Conservation (phyloP, 345 rosid species). For the Corymbia maculata region DNA sequence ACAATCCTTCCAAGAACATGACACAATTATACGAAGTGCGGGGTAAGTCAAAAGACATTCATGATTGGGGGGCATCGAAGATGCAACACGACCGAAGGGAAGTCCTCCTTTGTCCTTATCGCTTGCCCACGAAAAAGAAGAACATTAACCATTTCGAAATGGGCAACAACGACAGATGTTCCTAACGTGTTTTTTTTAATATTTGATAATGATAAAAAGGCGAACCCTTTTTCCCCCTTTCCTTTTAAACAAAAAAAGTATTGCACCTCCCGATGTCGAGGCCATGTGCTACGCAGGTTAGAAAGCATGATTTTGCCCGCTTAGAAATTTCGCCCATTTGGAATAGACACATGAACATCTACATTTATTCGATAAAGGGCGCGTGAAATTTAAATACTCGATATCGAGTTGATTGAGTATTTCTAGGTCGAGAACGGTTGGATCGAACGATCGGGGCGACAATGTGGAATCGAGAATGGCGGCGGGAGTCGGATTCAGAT, state of each 20-base stretch:
- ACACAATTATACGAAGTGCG: neutral
- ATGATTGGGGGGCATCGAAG: neutral
- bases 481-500: neutral
- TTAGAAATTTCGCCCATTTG: neutral
- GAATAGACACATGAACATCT: neutral
- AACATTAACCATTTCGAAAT: neutral
- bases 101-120: neutral
- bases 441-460: neutral
- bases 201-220: neutral
- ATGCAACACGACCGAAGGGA: neutral
- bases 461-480: neutral
- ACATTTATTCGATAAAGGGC: neutral
- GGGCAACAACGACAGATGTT: neutral
- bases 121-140: no score
- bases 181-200: neutral
- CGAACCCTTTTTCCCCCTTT: no score
- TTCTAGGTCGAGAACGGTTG: neutral
- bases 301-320: neutral
- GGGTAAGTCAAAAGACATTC: neutral
- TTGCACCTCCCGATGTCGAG: slow-evolving; percentile 9
- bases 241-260: neutral
- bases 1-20: neutral
- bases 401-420: neutral
- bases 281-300: slow-evolving; percentile 45
- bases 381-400: neutral